Base-by-base conservation (phyloP, 495 filamentous ascomycete genomes). In the Penicillium chermesinum region DNA sequence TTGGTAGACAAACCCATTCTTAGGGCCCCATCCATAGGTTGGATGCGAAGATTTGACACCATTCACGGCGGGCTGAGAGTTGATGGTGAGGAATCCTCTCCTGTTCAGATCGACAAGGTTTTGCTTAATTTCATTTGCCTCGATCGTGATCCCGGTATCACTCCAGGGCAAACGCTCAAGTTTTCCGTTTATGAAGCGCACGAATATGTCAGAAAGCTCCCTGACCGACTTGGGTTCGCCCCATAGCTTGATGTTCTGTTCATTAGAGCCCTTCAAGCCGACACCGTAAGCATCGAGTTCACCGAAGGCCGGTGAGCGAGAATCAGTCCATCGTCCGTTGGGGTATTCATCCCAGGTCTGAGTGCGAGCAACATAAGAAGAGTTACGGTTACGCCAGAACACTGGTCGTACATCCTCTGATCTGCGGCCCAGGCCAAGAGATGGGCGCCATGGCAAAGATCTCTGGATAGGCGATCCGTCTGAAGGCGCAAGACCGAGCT, bases 271-370 rank as follows among this genome's bases (percentile, higher is more conserved):
- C 49, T 91, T 94, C 50, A 99, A 71, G 38, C 91, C 89, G 53
- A 97, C 86, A 14, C 91, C 93, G 61, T 99, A 99, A 21, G 88
- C 81, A 70, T 99, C 94, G 33, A 99, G 77, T 68, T 96, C 89
- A 59, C 94, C 94, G 54, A 96, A 99, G 16, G 94, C 94, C 49
- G 94, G 94, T 21, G 94, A 97, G 44, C 94, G 80, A 27, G 91
- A 89, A 67, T 99, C 94, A 65, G 94, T 95, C 94, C 94, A 99
- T 65, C 94, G 87, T 30, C 94, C 94, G 73, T 99, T 99, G 37
- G 94, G 94, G 58, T 95, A 99, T 62, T 99, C 94, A 55, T 99
- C 94, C 94, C 94, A 99, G 54, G 96, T 91, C 62, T 96, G 89
- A 3, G 94, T 99, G 42, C 94, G 88, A 30, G 84, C 83, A 21